Evolutionary conservation across 2,329 filamentous ascomycete genomes (phyloP).

Genomic region (Trichocomaceae sp.): DNA sequence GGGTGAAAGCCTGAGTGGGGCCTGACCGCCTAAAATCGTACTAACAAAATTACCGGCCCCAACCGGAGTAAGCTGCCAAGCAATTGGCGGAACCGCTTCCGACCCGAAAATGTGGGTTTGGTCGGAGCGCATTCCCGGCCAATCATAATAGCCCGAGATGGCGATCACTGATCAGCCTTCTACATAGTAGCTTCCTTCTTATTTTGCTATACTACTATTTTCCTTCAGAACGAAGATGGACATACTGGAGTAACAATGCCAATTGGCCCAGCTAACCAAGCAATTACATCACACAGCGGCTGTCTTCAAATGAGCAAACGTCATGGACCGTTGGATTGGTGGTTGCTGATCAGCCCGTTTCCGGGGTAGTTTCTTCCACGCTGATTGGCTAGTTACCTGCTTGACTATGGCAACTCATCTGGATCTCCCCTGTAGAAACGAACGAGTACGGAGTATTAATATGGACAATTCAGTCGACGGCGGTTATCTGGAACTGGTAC

Average conservation of each 20-base stretch:
- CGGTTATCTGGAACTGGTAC: neutral
- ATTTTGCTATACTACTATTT: too few relatives aligned
- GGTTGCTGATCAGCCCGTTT: neutral
- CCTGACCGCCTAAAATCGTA: too few relatives aligned
- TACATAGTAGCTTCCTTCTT: too few relatives aligned
- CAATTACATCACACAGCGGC: neutral
- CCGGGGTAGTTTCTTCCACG: neutral
- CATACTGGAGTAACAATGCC: too few relatives aligned
- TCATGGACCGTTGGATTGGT: neutral
- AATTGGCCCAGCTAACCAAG: neutral
- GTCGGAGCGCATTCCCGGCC: neutral
- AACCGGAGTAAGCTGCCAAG: too few relatives aligned
- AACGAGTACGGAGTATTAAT: too few relatives aligned
- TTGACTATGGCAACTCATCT: neutral
- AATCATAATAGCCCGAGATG: too few relatives aligned
- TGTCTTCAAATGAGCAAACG: neutral
- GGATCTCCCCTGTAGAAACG: neutral
- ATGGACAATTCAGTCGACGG: too few relatives aligned
- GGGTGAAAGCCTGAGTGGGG: too few relatives aligned
- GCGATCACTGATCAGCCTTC: neutral
- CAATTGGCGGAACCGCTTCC: neutral
- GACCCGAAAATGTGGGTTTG: neutral
- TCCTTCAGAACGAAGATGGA: too few relatives aligned
- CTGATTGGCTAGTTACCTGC: too few relatives aligned
- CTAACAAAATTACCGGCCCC: too few relatives aligned